These are phyloP conservation scores for Podila epigama DNA, from an alignment of 192 early-diverging fungal genomes.

Conservation along the genomic window DNA sequence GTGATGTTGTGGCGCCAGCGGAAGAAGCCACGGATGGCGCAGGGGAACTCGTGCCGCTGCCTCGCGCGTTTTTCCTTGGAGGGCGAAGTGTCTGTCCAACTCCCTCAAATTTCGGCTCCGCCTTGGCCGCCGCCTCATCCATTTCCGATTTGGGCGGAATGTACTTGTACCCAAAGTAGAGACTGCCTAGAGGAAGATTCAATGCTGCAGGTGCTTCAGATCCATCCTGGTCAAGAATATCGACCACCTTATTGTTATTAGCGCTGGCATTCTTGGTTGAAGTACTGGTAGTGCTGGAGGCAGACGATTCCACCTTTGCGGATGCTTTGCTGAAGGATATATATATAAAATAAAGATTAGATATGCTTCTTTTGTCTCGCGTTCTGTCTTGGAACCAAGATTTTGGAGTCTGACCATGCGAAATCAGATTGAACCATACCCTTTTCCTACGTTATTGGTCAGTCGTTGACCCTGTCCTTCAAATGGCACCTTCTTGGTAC, in stretches of 20 bases:
- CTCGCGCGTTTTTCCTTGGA: constrained; percentile 52
- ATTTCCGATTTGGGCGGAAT: constrained; percentile 67
- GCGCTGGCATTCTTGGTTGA: background rate
- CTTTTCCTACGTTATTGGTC: constrained; percentile 42
- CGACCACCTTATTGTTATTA: constrained; percentile 17
- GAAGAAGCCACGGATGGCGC: constrained; percentile 25
- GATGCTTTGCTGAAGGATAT: constrained; percentile 12
- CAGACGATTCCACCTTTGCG: constrained; percentile 3
- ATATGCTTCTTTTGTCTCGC: too few species aligned
- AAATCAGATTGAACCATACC: constrained; percentile 30
- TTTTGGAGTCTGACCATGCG: too few species aligned
- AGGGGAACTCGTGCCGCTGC: constrained; percentile 46
- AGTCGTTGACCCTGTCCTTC: constrained; percentile 51
- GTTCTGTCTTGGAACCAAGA: too few species aligned
- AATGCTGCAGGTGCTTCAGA: constrained; percentile 70
- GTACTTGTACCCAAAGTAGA: constrained; percentile 90
- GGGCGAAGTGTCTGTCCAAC: constrained; percentile 62
- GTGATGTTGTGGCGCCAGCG: constrained; percentile 5
- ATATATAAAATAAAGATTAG: too few species aligned
- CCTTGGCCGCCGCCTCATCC: constrained; percentile 23
- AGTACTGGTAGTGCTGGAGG: background rate
- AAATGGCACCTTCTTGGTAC: constrained; percentile 44
- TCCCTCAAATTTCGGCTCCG: constrained; percentile 49
- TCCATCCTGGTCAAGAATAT: constrained; percentile 39
- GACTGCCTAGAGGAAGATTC: constrained; percentile 82